A percentile compares a stretch with the other conserved stretches of the same genome.
phyloP scores from a whole-genome alignment of 257 asterid species.

The Apocynum venetum region DNA sequence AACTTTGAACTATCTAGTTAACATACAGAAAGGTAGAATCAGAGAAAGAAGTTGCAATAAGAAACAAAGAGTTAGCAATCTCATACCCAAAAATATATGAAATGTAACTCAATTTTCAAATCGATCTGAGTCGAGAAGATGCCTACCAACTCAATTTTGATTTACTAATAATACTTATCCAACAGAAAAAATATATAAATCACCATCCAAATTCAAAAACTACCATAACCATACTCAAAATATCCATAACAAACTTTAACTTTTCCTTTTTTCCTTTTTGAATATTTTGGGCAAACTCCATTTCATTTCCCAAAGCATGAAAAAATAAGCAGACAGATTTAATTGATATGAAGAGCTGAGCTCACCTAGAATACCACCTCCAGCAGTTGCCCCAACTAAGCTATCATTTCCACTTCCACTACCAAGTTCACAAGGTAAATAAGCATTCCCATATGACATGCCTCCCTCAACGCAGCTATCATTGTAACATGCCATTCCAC shows the following conservation, averaged over 20 bases:
- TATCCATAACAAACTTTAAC: not conserved
- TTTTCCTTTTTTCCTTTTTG: not conserved
- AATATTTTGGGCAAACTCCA: not conserved
- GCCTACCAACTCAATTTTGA: not conserved
- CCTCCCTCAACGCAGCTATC: slow-evolving; percentile 82
- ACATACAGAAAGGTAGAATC: not conserved
- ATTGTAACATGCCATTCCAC: slow-evolving; percentile 79
- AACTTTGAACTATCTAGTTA: not conserved
- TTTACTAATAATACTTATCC: not conserved
- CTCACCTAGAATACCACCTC: slow-evolving; percentile 93
- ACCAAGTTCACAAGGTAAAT: slow-evolving; percentile 92
- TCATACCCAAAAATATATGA: not conserved
- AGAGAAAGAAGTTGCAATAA: not conserved
- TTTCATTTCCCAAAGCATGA: not conserved
- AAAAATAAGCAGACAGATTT: not conserved
- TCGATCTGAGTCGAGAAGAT: not conserved
- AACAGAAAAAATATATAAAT: not conserved
- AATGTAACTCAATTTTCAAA: not conserved
- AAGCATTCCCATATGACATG: slow-evolving; percentile 67
- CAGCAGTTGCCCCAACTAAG: slow-evolving; percentile 69
- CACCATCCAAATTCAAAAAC: not conserved
- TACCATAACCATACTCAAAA: not conserved
- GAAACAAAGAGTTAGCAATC: not conserved
- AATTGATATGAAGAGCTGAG: slow-evolving; percentile 12
- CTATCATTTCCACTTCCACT: slow-evolving; percentile 98